phyloP scores from a whole-genome alignment of 768 basidiomycete species.

The Hygrocybe coccinea region DNA sequence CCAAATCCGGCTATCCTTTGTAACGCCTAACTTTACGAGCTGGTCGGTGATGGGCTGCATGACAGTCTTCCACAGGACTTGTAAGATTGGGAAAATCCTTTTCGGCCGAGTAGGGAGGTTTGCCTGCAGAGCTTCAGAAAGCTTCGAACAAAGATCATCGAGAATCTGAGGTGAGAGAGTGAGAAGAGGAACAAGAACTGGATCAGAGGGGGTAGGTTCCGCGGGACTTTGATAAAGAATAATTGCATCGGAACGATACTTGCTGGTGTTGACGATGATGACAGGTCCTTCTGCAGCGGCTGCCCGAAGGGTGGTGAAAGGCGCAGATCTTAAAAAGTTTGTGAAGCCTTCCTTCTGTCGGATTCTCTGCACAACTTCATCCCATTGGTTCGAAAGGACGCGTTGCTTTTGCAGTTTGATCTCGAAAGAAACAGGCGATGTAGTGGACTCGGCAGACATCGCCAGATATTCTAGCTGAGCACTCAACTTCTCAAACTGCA shows the following conservation, averaged over 20 bases:
- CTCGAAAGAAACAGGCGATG: neutral
- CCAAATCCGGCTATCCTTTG: constrained; percentile 6
- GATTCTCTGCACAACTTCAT: constrained; percentile 13
- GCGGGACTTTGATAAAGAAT: neutral
- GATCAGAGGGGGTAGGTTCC: neutral
- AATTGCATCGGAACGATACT: constrained; percentile 8
- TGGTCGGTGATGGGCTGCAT: neutral
- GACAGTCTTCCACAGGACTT: neutral
- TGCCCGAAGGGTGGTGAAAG: constrained; percentile 3
- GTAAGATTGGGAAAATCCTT: neutral
- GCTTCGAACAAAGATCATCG: neutral
- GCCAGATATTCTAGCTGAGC: constrained; percentile 2
- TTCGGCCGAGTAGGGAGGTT: neutral
- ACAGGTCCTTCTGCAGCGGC: constrained; percentile 9
- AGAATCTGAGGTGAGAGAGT: neutral
- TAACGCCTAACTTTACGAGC: neutral
- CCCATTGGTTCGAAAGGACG: constrained; percentile 16
- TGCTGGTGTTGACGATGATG: constrained; percentile 13
- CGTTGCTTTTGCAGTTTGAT: constrained; percentile 6
- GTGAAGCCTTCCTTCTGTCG: constrained; percentile 15
- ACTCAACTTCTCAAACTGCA: constrained; percentile 3
- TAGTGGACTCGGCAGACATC: neutral
- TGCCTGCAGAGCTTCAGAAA: neutral
- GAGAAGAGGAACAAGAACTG: constrained; percentile 1
- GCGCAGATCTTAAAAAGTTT: constrained; percentile 2